Evolutionary conservation across 352 stramenopile genomes (phyloP), one percentile per base, ranked within the genome.

Genomic region (Thraustochytrium aureum): DNA sequence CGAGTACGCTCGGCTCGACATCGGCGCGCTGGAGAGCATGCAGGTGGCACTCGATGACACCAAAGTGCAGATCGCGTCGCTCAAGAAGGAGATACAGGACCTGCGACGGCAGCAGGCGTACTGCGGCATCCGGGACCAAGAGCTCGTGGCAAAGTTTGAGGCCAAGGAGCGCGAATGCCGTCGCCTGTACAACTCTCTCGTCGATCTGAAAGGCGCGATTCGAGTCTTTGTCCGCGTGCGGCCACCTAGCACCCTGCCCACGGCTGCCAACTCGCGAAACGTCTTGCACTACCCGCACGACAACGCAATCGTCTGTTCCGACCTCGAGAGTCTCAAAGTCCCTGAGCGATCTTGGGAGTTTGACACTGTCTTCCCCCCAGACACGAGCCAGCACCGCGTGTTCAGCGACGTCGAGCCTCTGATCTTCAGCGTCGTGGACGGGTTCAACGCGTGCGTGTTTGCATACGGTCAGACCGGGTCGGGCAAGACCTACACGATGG

Each of bases 401-500:
- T 98, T 94, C 84, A 89, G 90, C 22, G 93, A 95, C 64, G 89
- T 96, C 41, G 88, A 91, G 81, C 94, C 93, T 54, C 88, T 98
- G 10, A 91, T 98, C 5, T 85, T 88, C 65, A 88, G 89, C 5
- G 91, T 64, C 17, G 50, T 96, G 22, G 90, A 95, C 42, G 90
- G 91, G 0, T 95, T 93, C 61, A 90, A 94, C 61, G 90, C 94
- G 14, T 95, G 91, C 38, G 79, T 96, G 20, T 96, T 95, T 83
- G 92, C 90, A 1, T 96, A 95, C 73, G 90, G 90, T 2, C 90
- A 95, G 72, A 95, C 91, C 35, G 84, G 83, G 20, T 73, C 50
- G 30, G 69, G 69, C 38, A 79, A 79, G 35, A 79, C 69, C 7
- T 79, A 79, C 56, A 79, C 69, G 0, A 79, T 79, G 69, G 69